Percentiles rank a stretch among this genome's conserved stretches.
phyloP scores from a whole-genome alignment of 108 stramenopile species.

The Mayamaea pseudoterrestris region DNA sequence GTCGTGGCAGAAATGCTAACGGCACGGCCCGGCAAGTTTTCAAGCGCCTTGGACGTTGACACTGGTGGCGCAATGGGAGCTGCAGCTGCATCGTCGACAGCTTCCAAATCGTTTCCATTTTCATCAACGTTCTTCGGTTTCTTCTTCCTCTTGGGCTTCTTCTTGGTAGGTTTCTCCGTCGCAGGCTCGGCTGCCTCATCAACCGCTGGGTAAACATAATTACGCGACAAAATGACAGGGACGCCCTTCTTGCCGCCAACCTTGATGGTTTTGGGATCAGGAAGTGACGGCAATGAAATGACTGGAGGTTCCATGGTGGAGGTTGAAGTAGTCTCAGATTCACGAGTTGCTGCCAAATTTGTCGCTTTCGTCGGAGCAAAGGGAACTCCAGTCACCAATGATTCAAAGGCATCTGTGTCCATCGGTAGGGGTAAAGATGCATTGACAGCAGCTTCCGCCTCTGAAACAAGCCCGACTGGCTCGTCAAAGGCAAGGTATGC shows the following conservation, averaged over 20 bases:
- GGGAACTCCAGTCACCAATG: no score
- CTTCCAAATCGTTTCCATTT: conserved; percentile 9
- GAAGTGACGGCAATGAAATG: background rate
- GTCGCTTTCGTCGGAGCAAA: no score
- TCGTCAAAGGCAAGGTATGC: background rate
- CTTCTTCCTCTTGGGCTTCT: conserved; percentile 30
- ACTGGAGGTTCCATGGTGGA: background rate
- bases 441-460: no score
- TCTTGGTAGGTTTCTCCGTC: background rate
- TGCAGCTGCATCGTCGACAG: no score
- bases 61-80: background rate
- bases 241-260: conserved; percentile 4
- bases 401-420: no score
- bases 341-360: background rate
- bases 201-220: background rate
- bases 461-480: no score
- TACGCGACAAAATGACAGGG: conserved; percentile 19
- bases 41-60: conserved; percentile 42
- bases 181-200: background rate
- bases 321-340: background rate
- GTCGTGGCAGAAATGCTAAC: conserved; percentile 69
- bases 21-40: conserved; percentile 55
- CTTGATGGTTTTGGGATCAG: background rate
- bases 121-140: conserved; percentile 21
- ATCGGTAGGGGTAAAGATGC: no score